Evolutionary conservation across 2,329 filamentous ascomycete genomes (phyloP), one percentile per base, ranked within the genome.

Genomic region (Aspergillus sp.): DNA sequence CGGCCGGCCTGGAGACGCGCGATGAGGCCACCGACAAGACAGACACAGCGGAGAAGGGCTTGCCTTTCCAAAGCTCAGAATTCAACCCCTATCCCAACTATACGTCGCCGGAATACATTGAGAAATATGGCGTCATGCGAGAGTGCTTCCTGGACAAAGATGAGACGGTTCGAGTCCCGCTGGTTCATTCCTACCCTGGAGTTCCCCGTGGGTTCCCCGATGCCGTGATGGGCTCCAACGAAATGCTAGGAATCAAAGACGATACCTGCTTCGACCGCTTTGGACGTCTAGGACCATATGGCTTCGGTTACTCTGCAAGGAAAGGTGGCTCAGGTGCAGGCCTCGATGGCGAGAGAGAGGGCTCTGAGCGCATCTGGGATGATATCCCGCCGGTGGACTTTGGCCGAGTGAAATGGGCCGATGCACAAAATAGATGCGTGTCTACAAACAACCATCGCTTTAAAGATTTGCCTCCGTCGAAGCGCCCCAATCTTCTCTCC

Each of bases 261-360:
- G 89, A 96, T 67, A 85, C 97, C 47, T 99, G 95, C 76, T 97
- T 96, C 69, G 95, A 99, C 65, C 84, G 95, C 2, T 96, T 90
- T 70, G 93, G 93, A 3, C 85, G 92, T 62, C 85, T 95, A 30
- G 93, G 91, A 0, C 90, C 93, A 0, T 99, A 99, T 66, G 93
- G 93, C 0, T 85, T 91, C 60, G 93, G 93, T 8, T 98, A 98
- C 72, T 90, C 89, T 32, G 79, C 83, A 34, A 86, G 86, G 57
- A 86, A 83, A 62, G 93, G 93, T 12, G 93, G 93, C 2, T 86
- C 89, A 24, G 92, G 93, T 4, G 87, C 90, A n/a, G 93, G 91
- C 11, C 84, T 96, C 73, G 87, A 92, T 66, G 91, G 91, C 20
- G 90, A 97, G 61, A 86, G 83, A 49, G 89, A 95, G 63, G 93